Conservation (phyloP, 2,329 filamentous ascomycete species). For the Penicillium frequentans region DNA sequence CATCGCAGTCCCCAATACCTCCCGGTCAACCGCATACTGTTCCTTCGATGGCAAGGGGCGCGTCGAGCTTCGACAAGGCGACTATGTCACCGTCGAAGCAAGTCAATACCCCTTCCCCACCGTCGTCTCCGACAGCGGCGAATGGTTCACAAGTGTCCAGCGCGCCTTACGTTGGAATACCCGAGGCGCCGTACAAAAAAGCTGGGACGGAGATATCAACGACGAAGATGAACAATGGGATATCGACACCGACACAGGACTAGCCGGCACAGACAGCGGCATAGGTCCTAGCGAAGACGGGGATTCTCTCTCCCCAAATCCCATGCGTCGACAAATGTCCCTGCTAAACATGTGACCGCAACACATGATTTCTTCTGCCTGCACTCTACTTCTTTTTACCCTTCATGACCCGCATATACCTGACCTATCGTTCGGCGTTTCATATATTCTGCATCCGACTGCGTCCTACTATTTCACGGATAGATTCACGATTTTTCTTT, state of each 20-base stretch:
- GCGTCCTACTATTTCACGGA: constrained; percentile 8
- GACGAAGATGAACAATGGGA: constrained; percentile 72
- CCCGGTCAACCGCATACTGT: constrained; percentile 91
- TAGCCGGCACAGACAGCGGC: constrained; percentile 46
- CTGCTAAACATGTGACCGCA: constrained; percentile 60
- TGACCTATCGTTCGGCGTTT: constrained; percentile 5
- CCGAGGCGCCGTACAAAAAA: constrained; percentile 86
- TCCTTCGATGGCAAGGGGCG: constrained; percentile 97
- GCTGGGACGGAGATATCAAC: constrained; percentile 57
- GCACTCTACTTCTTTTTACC: neutral
- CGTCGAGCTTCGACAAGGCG: constrained; percentile 86
- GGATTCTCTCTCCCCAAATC: constrained; percentile 57
- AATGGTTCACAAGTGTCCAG: constrained; percentile 97
- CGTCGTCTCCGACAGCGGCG: constrained; percentile 81
- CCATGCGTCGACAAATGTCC: constrained; percentile 71
- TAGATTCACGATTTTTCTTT: constrained; percentile 12
- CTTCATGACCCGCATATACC: constrained; percentile 1
- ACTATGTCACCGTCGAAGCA: constrained; percentile 93
- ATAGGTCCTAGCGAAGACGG: constrained; percentile 67
- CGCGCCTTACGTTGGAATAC: constrained; percentile 94
- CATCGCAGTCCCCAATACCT: constrained; percentile 79
- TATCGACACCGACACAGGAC: constrained; percentile 75
- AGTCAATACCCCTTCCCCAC: constrained; percentile 97
- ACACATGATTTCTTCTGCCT: neutral
- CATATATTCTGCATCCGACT: constrained; percentile 4